Evolutionary conservation across 306 rosid genomes (phyloP), one percentile per base, ranked within the genome.

Genomic region (Quercus glauca): DNA sequence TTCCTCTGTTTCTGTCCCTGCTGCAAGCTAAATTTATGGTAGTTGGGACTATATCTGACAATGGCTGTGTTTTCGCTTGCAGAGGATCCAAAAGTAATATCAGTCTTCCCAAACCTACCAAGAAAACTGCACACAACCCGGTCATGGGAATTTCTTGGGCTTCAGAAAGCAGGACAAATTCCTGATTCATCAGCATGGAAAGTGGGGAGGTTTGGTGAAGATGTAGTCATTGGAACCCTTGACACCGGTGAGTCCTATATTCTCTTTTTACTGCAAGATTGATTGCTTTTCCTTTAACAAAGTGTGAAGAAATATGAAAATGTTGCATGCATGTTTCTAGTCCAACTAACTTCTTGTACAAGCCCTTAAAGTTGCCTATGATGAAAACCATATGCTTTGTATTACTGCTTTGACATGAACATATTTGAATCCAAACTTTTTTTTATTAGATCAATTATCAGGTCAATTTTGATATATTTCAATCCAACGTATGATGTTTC

Each of bases 61-160:
- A 49, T 49, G 53, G 14, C 53, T 49, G 53, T 49, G 53, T 49
- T 49, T 49, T 49, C 53, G 12, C 53, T 49, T 49, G 73, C 77
- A 92, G 93, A 76, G 53, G 74, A 84, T 76, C 97, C 93, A 60
- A 78, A 33, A 37, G 92, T 92, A 14, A 83, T 87, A 15, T 89
- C 93, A 15, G 83, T 92, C 11, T 90, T 89, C 64, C 28, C 45
- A 70, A 90, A 89, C 89, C 72, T 76, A 76, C 86, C 85, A 55
- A 77, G 81, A 59, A 51, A 87, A 57, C 60, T 89, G 56, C 91
- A 87, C 19, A 92, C 95, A 26, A 90, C 97, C 0, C 79, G 78
- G 59, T 87, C 95, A 55, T 92, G 97, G 95, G 85, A 81, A 23
- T 92, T 90, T 85, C 81, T 92, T 7, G 85, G 89, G n/a, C 5